phyloP scores from a whole-genome alignment of 805 yeast species.

The Yarrowia sp. region DNA sequence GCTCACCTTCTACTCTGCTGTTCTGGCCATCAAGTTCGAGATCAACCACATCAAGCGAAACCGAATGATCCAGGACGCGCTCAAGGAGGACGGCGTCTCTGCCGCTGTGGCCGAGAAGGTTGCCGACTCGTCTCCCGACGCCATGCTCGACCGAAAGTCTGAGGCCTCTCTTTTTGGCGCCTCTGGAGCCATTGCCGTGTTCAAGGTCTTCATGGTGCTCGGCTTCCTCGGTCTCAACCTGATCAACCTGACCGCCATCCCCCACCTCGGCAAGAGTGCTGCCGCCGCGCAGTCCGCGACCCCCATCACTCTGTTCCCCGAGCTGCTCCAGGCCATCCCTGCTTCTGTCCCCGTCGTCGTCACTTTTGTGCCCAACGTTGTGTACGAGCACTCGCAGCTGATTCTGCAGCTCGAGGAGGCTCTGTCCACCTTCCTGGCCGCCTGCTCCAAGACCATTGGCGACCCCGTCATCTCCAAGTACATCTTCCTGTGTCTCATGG shows the following conservation, averaged over 20 bases:
- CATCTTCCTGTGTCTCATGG: conserved; percentile 65
- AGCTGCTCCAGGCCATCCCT: conserved; percentile 26
- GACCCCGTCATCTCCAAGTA: conserved; percentile 80
- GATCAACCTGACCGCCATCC: conserved; percentile 41
- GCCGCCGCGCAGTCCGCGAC: conserved; percentile 44
- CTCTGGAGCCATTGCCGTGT: conserved; percentile 28
- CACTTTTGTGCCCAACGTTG: conserved; percentile 43
- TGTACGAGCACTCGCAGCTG: conserved; percentile 37
- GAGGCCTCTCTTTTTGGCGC: conserved; percentile 16
- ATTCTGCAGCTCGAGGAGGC: conserved; percentile 62
- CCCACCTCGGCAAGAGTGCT: conserved; percentile 37
- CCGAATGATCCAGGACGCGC: conserved; percentile 67
- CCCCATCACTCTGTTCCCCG: conserved; percentile 25
- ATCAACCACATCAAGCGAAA: conserved; percentile 82
- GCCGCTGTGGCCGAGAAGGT: conserved; percentile 72
- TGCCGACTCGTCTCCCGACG: conserved; percentile 40
- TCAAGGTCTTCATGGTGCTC: conserved; percentile 38
- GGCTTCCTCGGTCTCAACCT: conserved; percentile 41
- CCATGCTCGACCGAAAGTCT: conserved; percentile 11
- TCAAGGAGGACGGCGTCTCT: conserved; percentile 91
- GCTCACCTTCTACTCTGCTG: conserved; percentile 78
- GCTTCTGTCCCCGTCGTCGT: conserved; percentile 35
- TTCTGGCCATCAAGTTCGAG: conserved; percentile 83
- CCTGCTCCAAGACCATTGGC: conserved; percentile 64
- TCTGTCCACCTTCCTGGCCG: conserved; percentile 50